phyloP scores from a whole-genome alignment of 164 flowering plant species.

The Kalanchoe fedtschenkoi region DNA sequence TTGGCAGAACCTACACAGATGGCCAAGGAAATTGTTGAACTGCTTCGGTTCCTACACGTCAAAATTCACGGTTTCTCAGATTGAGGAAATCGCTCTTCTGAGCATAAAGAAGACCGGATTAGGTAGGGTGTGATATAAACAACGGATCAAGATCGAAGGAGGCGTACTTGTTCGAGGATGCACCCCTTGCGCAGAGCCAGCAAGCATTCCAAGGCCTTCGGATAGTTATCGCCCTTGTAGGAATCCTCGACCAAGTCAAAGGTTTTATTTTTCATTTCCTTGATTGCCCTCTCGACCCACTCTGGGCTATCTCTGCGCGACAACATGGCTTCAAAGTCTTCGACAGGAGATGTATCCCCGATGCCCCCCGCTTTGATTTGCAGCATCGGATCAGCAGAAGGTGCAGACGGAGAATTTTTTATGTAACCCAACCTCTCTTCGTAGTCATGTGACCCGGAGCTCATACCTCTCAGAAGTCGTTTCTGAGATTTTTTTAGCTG shows the following conservation, averaged over 20 bases:
- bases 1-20: slow-evolving; percentile 33
- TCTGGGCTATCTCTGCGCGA: slow-evolving; percentile 63
- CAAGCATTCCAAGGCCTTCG: slow-evolving; percentile 55
- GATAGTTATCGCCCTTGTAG: slow-evolving; percentile 40
- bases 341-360: slow-evolving; percentile 49
- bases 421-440: slow-evolving; percentile 14
- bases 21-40: slow-evolving; percentile 65
- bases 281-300: slow-evolving; percentile 68
- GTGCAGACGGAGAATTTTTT: slow-evolving; percentile 8
- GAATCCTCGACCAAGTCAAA: slow-evolving; percentile 50
- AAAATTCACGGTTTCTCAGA: not conserved
- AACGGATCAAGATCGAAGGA: slow-evolving; percentile 8
- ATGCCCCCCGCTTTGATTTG: slow-evolving; percentile 30
- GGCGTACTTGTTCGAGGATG: slow-evolving; percentile 68
- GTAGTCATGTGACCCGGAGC: slow-evolving; percentile 50
- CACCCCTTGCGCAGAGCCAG: slow-evolving; percentile 79
- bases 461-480: slow-evolving; percentile 38
- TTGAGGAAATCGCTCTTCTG: too few relatives aligned
- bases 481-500: slow-evolving; percentile 69
- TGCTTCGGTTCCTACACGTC: slow-evolving; percentile 53
- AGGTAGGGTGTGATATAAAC: not conserved
- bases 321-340: slow-evolving; percentile 91
- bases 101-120: not conserved
- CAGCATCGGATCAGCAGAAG: not conserved
- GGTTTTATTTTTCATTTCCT: slow-evolving; percentile 47